Evolutionary conservation across 331 rosid genomes (phyloP).

Genomic region (Pyrus hybrid): DNA sequence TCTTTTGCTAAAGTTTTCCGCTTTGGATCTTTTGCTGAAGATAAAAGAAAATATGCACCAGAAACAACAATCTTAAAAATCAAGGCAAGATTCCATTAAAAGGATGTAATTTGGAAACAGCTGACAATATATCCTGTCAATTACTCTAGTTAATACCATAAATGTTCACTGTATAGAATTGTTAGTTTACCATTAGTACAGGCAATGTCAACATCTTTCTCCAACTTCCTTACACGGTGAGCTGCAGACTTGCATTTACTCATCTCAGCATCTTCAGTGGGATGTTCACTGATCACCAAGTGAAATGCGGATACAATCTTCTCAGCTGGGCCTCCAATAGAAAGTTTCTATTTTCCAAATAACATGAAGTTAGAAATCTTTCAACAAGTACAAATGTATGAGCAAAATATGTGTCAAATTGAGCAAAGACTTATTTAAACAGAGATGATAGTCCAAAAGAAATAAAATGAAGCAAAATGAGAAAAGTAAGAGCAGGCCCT

Average conservation of each 20-base stretch:
- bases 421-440: background rate
- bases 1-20: constrained; percentile 60
- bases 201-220: constrained; percentile 62
- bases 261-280: constrained; percentile 74
- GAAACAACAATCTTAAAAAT: constrained; percentile 4
- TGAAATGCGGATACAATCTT: constrained; percentile 87
- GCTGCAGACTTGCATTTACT: constrained; percentile 71
- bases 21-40: constrained; percentile 79
- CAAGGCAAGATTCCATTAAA: background rate
- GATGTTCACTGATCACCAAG: constrained; percentile 61
- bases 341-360: constrained; percentile 56
- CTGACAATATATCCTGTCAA: background rate
- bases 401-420: constrained; percentile 4
- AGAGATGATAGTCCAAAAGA: background rate
- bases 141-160: background rate
- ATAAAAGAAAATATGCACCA: constrained; percentile 29
- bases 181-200: constrained; percentile 47
- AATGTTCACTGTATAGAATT: constrained; percentile 2
- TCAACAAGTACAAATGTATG: background rate
- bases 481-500: background rate
- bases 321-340: constrained; percentile 79
- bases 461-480: background rate
- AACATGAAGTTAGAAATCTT: constrained; percentile 6
- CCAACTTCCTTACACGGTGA: constrained; percentile 66
- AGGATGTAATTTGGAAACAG: background rate